phyloP scores from a whole-genome alignment of 176 grass and related monocot genomes.

The Bromus sterilis region DNA sequence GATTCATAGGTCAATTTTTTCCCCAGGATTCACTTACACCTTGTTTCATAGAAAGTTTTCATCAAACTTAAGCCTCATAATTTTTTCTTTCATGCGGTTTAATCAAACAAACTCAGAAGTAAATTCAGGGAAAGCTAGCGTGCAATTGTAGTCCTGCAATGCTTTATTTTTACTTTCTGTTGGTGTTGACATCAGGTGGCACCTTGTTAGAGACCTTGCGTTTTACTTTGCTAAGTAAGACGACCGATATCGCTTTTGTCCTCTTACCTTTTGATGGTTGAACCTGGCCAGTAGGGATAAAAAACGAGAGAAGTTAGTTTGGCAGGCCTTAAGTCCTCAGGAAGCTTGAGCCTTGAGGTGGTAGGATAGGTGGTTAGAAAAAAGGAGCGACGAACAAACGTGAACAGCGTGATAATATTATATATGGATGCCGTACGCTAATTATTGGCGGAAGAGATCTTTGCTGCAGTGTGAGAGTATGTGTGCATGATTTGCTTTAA shows the following conservation, averaged over 20 bases:
- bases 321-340: neutral
- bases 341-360: neutral
- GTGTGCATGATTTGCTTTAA: conserved; percentile 8
- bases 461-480: neutral
- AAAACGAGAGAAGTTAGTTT: neutral
- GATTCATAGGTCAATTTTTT: neutral
- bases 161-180: neutral
- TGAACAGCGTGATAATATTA: neutral
- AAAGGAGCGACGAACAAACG: neutral
- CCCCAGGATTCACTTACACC: neutral
- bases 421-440: neutral
- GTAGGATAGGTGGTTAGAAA: neutral
- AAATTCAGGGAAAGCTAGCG: neutral
- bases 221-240: no score
- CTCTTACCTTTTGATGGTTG: no score
- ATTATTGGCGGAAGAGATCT: neutral
- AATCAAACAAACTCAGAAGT: neutral
- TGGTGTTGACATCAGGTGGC: neutral
- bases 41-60: no score
- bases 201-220: neutral
- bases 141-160: neutral
- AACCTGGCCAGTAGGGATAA: no score
- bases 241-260: no score
- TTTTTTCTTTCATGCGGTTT: neutral
- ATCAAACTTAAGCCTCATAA: no score